A percentile compares a stretch with the other conserved stretches of the same genome.
Conservation (phyloP, 1,284 basidiomycete species). For the Meripilus lineatus region DNA sequence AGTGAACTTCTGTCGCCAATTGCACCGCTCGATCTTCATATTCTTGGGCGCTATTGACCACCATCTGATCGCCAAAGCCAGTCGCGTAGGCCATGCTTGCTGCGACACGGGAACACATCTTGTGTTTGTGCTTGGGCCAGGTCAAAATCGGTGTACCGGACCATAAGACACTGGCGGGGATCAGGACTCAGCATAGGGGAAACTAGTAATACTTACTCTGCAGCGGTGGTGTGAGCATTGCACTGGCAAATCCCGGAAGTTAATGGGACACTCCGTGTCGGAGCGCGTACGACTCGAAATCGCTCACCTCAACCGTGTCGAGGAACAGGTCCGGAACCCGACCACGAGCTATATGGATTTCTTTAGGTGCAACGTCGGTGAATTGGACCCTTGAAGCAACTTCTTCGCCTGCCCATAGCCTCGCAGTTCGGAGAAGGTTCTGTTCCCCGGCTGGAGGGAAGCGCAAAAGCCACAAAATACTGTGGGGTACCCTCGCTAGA, state of each 20-base stretch:
- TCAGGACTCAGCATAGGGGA: neutral
- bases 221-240: conserved; percentile 59
- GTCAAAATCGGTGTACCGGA: conserved; percentile 57
- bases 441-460: conserved; percentile 54
- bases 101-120: conserved; percentile 59
- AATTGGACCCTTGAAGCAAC: conserved; percentile 52
- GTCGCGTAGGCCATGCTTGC: conserved; percentile 56
- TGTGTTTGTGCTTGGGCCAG: conserved; percentile 49
- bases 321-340: conserved; percentile 55
- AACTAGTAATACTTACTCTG: conserved; percentile 37
- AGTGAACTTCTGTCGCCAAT: conserved; percentile 37
- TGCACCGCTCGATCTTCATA: conserved; percentile 52
- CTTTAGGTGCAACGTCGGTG: conserved; percentile 53
- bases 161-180: conserved; percentile 45
- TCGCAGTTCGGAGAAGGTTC: conserved; percentile 46
- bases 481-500: conserved; percentile 43
- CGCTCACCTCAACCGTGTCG: conserved; percentile 53
- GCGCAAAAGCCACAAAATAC: conserved; percentile 58
- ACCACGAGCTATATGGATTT: conserved; percentile 48
- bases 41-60: conserved; percentile 41
- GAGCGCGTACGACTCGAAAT: neutral
- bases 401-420: conserved; percentile 47
- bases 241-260: conserved; percentile 30
- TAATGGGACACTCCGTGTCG: neutral
- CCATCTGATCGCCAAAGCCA: conserved; percentile 50